These are phyloP conservation scores for Hawksworthiomyces lignivorus DNA, from an alignment of 2,329 filamentous ascomycete species.

Conservation along the genomic window DNA sequence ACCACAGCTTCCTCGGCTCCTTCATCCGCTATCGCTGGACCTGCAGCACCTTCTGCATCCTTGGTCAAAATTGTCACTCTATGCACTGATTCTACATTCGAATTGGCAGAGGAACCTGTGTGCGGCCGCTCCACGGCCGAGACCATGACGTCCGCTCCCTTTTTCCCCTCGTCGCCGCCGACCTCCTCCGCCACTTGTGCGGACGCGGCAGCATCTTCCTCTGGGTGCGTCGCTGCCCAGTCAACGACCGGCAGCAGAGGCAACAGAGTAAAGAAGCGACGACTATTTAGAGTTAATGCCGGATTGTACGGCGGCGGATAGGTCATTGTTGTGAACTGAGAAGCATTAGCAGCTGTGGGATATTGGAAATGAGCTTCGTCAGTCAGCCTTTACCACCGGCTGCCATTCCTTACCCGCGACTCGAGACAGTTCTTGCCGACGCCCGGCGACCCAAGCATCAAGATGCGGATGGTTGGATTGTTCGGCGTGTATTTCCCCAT, in stretches of 20 bases:
- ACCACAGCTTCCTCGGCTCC: background rate
- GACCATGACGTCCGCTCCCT: background rate
- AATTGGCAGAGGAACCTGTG: slow-evolving; percentile 10
- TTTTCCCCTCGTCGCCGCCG: slow-evolving; percentile 6
- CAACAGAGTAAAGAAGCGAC: slow-evolving; percentile 20
- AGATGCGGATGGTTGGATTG: slow-evolving; percentile 20
- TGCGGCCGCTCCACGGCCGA: slow-evolving; percentile 1
- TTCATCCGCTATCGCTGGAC: too few species aligned
- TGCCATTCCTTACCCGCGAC: slow-evolving; percentile 17
- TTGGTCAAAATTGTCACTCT: too few species aligned
- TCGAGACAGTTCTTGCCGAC: slow-evolving; percentile 25
- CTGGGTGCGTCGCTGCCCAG: background rate
- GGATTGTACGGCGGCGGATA: slow-evolving; percentile 24
- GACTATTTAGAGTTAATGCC: slow-evolving; percentile 21
- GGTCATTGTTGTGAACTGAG: slow-evolving; percentile 21
- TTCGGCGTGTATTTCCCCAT: slow-evolving; percentile 16
- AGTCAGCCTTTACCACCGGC: background rate
- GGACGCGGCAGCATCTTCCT: too few species aligned
- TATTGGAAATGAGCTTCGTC: too few species aligned
- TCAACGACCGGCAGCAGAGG: slow-evolving; percentile 10
- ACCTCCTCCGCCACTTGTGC: background rate
- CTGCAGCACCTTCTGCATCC: too few species aligned
- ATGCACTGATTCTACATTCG: too few species aligned
- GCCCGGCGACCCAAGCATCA: slow-evolving; percentile 21
- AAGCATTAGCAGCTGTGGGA: too few species aligned